Evolutionary conservation across 164 flowering plant species (phyloP).

Genomic region (Sedum album): DNA sequence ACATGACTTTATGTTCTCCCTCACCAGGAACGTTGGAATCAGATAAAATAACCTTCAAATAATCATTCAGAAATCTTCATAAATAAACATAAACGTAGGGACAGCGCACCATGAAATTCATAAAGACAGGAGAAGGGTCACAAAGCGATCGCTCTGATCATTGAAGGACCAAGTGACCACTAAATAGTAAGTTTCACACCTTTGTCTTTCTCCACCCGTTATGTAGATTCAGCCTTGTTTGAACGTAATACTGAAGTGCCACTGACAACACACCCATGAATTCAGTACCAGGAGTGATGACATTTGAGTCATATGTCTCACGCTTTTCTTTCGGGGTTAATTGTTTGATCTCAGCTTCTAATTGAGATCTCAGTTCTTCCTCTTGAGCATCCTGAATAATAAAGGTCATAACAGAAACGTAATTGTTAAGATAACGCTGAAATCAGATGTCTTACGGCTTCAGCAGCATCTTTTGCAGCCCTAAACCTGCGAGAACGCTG

Average conservation of each 20-base stretch:
- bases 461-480: conserved; percentile 97
- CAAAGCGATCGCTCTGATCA: conserved; percentile 46
- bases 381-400: conserved; percentile 77
- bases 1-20: conserved; percentile 98
- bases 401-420: not conserved
- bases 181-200: conserved; percentile 34
- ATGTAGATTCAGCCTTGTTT: conserved; percentile 54
- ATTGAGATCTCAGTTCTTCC: conserved; percentile 64
- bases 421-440: not conserved
- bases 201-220: conserved; percentile 70
- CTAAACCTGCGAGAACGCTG: conserved; percentile 92
- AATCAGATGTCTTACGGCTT: conserved; percentile 49
- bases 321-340: conserved; percentile 50
- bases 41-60: conserved; percentile 98
- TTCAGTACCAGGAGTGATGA: conserved; percentile 95
- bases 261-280: conserved; percentile 84
- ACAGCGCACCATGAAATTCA: conserved; percentile 51
- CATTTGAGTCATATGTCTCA: conserved; percentile 90
- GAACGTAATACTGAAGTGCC: conserved; percentile 89
- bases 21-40: conserved; percentile 98
- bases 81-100: conserved; percentile 49
- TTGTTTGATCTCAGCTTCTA: conserved; percentile 45
- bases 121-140: conserved; percentile 26
- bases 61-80: conserved; percentile 67
- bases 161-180: conserved; percentile 15